These are phyloP conservation scores for Sistotremastrum suecicum DNA, from an alignment of 768 basidiomycete species.

Conservation along the genomic window DNA sequence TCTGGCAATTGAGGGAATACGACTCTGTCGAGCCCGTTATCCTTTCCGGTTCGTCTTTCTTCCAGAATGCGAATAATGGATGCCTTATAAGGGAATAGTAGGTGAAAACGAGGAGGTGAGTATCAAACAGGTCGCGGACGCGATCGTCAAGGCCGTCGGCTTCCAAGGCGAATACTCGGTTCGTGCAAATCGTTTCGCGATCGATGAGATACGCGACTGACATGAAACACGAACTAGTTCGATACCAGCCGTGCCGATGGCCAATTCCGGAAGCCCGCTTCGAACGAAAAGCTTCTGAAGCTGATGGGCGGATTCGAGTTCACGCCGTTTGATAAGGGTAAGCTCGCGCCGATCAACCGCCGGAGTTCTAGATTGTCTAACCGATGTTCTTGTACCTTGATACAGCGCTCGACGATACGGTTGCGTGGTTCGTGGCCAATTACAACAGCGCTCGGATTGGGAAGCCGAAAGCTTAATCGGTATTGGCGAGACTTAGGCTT, in stretches of 20 bases:
- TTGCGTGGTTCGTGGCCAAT: constrained; percentile 81
- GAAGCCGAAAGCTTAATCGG: constrained; percentile 10
- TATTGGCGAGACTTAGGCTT: too few species aligned
- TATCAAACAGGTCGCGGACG: constrained; percentile 80
- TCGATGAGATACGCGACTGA: not conserved
- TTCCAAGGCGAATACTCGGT: constrained; percentile 70
- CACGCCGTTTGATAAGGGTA: constrained; percentile 80
- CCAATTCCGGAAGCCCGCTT: constrained; percentile 92
- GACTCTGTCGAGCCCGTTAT: constrained; percentile 89
- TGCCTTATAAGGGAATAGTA: constrained; percentile 28
- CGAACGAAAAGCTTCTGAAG: constrained; percentile 73
- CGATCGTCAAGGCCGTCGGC: constrained; percentile 74
- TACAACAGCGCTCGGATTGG: constrained; percentile 59
- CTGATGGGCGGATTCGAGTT: constrained; percentile 72
- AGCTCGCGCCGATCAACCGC: constrained; percentile 8
- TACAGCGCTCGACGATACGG: constrained; percentile 59
- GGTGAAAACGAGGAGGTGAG: constrained; percentile 91
- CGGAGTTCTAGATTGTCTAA: not conserved
- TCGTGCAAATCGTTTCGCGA: constrained; percentile 11
- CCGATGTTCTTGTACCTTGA: not conserved
- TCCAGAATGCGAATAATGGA: not conserved
- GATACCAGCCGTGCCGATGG: constrained; percentile 79
- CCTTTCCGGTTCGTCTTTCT: constrained; percentile 48
- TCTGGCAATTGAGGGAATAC: constrained; percentile 86
- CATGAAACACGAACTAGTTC: constrained; percentile 34